Base-by-base conservation (phyloP, 2,329 filamentous ascomycete genomes). In the Pleomassaria siparia region DNA sequence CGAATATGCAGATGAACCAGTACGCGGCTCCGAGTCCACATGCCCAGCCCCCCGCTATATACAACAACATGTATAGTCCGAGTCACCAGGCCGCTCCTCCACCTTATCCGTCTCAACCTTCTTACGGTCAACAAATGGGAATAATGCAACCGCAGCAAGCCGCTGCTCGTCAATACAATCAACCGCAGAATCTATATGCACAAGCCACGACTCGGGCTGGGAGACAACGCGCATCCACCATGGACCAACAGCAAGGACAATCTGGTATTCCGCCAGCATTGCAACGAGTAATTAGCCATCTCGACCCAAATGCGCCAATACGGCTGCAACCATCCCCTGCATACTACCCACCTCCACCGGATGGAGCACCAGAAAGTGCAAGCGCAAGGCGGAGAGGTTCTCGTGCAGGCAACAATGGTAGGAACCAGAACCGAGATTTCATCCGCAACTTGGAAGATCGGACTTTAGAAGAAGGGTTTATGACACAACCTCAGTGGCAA, bases 361-460 rank as follows among this genome's bases (percentile, higher is more conserved):
- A 97, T 56, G 89, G 90, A 9, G 85, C 89, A 60, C 80, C 83
- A 8, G 82, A 88, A 51, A 82, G 80, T 49, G 76, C 83, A 20
- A 83, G 74, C 72, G 80, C 87, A 24, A 83, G 88, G 33, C 82
- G 91, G 62, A 82, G 91, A 67, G 87, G 88, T 36, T 92, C 89
- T 66, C 81, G 91, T 46, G 80, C 82, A 37, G 82, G 85, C 15
- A 30, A 30, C 18, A 40, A 40, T 72, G 70, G 71, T 36, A 40
- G 37, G 24, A 77, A 76, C 46, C 80, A 73, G 53, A 87, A 91
- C 63, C 80, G 91, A 33, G 92, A 97, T 67, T 96, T 99, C 67
- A 95, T 99, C 61, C 85, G 94, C 46, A 96, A 88, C 53, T 77
- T 99, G 54, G 94, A 99, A 73, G 94, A 97, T 73, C 83, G 94